A percentile compares a stretch with the other conserved stretches of the same genome.
phyloP scores from a whole-genome alignment of 768 basidiomycete genomes.

The Tylopilus plumbeoviolaceoides region DNA sequence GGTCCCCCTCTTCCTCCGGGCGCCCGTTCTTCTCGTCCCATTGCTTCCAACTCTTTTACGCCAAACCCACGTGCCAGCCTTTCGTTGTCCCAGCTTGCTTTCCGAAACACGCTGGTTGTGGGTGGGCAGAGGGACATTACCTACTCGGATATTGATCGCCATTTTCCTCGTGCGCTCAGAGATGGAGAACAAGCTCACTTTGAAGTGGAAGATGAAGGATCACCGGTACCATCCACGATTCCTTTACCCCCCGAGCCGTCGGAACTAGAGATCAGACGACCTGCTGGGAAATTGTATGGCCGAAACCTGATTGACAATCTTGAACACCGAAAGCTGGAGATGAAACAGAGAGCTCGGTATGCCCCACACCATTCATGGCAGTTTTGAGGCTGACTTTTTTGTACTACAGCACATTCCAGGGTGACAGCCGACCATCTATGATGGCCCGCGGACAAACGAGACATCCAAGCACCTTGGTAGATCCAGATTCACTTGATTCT shows the following conservation, averaged over 20 bases:
- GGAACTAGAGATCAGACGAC: conserved; percentile 39
- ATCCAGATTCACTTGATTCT: conserved; percentile 54
- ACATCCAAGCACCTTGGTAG: conserved; percentile 68
- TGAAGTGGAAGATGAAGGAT: conserved; percentile 38
- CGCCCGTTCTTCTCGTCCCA: conserved; percentile 53
- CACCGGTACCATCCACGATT: conserved; percentile 29
- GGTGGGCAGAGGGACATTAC: conserved; percentile 63
- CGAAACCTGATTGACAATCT: conserved; percentile 89
- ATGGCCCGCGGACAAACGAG: conserved; percentile 65
- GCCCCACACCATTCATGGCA: conserved; percentile 12
- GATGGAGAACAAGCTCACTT: conserved; percentile 77
- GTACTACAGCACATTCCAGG: conserved; percentile 68
- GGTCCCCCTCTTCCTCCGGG: conserved; percentile 69
- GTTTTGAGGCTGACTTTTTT: conserved; percentile 5
- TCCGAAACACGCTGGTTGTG: conserved; percentile 73
- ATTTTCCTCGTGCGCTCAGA: conserved; percentile 65
- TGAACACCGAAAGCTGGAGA: conserved; percentile 74
- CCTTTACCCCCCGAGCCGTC: conserved; percentile 28
- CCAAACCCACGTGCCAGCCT: conserved; percentile 75
- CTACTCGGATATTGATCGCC: conserved; percentile 54
- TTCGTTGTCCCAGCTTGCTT: conserved; percentile 77
- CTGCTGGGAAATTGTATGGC: conserved; percentile 81
- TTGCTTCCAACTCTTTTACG: conserved; percentile 63
- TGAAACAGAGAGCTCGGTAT: conserved; percentile 83
- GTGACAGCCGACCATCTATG: conserved; percentile 90